A percentile compares a stretch with the other conserved stretches of the same genome.
These are phyloP conservation scores for Thraustochytrium sp. DNA, from an alignment of 352 stramenopile genomes.

Conservation along the genomic window DNA sequence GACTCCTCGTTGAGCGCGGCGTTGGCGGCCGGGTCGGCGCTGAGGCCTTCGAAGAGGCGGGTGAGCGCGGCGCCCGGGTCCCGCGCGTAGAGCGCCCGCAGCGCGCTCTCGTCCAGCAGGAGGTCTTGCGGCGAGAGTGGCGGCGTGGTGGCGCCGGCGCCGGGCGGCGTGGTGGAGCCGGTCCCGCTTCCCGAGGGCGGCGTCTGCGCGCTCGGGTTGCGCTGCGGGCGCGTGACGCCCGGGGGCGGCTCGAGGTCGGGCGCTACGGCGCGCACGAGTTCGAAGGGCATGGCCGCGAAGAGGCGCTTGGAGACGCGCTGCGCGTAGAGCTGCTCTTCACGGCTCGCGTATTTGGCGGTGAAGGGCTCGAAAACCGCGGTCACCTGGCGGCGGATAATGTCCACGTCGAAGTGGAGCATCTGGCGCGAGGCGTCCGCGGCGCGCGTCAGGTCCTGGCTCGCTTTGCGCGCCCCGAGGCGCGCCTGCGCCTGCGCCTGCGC, in stretches of 20 bases:
- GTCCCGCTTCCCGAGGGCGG: neutral
- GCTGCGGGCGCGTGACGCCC: neutral
- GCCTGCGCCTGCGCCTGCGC: neutral
- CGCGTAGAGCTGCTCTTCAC: slow-evolving; percentile 11
- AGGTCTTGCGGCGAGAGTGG: no score
- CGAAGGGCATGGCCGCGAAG: neutral
- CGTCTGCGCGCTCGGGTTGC: neutral
- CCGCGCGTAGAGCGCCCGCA: neutral
- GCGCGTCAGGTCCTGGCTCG: neutral
- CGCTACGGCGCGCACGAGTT: neutral
- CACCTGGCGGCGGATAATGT: neutral
- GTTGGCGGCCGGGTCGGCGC: no score
- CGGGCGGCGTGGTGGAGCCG: no score
- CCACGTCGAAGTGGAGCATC: neutral
- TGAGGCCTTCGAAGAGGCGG: no score
- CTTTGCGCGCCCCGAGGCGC: neutral
- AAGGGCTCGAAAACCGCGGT: neutral
- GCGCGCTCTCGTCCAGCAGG: neutral
- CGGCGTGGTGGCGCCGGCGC: no score
- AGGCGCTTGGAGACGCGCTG: slow-evolving; percentile 29
- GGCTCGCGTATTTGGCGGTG: neutral
- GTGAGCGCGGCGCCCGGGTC: neutral
- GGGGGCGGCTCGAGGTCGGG: slow-evolving; percentile 15
- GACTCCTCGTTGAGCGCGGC: neutral
- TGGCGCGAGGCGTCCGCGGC: neutral